phyloP scores from a whole-genome alignment of 2,329 filamentous ascomycete species.

The Diplocarpon mali region DNA sequence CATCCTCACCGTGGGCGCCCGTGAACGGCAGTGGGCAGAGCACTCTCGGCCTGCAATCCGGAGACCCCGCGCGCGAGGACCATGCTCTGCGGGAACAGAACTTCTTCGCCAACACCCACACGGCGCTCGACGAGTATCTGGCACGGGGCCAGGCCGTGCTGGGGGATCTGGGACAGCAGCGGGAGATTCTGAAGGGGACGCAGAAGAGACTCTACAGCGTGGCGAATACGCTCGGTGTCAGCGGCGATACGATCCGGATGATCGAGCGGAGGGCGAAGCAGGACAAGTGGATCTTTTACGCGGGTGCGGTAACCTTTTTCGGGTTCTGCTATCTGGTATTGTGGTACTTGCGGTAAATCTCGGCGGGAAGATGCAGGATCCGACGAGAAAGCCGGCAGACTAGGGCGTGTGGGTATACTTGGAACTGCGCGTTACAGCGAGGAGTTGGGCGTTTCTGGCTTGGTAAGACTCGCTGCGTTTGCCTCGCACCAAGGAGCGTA shows the following conservation, averaged over 20 bases:
- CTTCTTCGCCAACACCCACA: conserved; percentile 74
- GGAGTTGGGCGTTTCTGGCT: conserved; percentile 13
- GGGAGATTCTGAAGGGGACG: conserved; percentile 90
- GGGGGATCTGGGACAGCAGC: conserved; percentile 77
- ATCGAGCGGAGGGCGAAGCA: conserved; percentile 83
- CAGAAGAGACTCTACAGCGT: conserved; percentile 86
- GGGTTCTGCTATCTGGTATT: conserved; percentile 85
- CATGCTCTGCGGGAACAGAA: conserved; percentile 83
- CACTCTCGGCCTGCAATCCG: conserved; percentile 36
- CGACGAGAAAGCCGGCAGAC: background rate
- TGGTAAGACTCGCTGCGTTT: background rate
- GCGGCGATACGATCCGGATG: conserved; percentile 94
- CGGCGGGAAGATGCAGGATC: background rate
- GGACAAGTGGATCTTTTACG: conserved; percentile 98
- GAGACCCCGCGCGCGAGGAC: conserved; percentile 60
- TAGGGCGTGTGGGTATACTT: background rate
- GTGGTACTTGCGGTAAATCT: conserved; percentile 60
- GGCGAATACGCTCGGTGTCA: conserved; percentile 85
- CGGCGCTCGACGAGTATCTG: conserved; percentile 85
- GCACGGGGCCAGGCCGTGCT: conserved; percentile 84
- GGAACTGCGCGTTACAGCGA: conserved; percentile 10
- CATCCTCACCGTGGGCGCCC: conserved; percentile 24
- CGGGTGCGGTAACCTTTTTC: conserved; percentile 76
- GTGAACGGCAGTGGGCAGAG: conserved; percentile 15
- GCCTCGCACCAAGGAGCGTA: no score